These are phyloP conservation scores for Dendrocalamus latiflorus DNA, from an alignment of 202 grass and related monocot species.

Conservation along the genomic window DNA sequence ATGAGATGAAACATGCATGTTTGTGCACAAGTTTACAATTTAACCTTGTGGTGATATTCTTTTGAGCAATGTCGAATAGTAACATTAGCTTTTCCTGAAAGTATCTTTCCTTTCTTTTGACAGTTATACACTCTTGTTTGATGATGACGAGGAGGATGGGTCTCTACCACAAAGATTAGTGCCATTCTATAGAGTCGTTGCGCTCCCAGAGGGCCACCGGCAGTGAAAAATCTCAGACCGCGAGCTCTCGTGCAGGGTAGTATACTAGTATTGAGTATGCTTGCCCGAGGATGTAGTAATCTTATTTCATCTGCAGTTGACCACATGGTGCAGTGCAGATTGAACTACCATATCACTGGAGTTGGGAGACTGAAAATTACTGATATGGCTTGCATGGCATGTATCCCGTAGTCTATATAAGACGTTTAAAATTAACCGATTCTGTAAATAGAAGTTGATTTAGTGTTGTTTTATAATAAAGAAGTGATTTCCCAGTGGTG, in stretches of 20 bases:
- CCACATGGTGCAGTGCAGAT: background rate
- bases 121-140: conserved; percentile 82
- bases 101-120: conserved; percentile 6
- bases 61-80: background rate
- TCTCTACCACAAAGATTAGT: conserved; percentile 70
- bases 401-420: background rate
- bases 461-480: no score
- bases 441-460: background rate
- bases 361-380: no score
- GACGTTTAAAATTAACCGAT: background rate
- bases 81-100: background rate
- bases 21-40: background rate
- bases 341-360: background rate
- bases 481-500: background rate
- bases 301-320: background rate
- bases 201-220: conserved; percentile 78
- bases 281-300: background rate
- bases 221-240: conserved; percentile 36
- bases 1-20: background rate
- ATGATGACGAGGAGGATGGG: conserved; percentile 97
- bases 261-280: background rate
- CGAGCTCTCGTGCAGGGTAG: background rate
- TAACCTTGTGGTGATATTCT: background rate
- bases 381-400: background rate
- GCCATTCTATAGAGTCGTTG: conserved; percentile 74